Base-by-base conservation (phyloP, 2,329 filamentous ascomycete species). In the Scleromitrula shiraiana region DNA sequence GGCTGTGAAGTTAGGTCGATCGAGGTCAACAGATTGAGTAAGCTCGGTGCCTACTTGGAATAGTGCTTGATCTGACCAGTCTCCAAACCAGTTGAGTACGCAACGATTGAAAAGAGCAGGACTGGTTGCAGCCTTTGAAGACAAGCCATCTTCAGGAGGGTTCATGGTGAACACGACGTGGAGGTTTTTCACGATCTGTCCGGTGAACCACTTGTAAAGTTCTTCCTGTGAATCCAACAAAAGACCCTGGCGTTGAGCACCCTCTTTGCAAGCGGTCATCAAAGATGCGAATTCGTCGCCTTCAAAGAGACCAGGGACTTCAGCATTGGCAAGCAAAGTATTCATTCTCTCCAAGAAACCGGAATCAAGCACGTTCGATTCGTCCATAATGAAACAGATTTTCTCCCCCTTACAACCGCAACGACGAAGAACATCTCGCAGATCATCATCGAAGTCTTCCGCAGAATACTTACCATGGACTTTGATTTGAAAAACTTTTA, bases 81-180 rank as follows among this genome's bases (percentile, higher is more conserved):
- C 93, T 56, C 93, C 93, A 65, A 98, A 96, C 93, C 93, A 99
- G 70, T 99, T 98, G 59, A 99, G 83, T 41, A 99, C 93, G 64
- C 93, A 99, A 76, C 93, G 85, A 73, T 99, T 99, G 83, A 99
- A 99, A 62, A 99, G 71, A 33, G 93, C 93, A 51, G 93, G 93
- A 77, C 89, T 96, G 3, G 94, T 98, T 23, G 93, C 94, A 49
- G 93, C 93, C 72, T 96, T 97, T 26, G 89, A 95, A 2, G 88
- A 93, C 7, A 99, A 72, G 0, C 93, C 91, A 59, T 93, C 93
- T 63, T 96, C 88, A 0, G 93, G 94, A 12, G 93, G 93, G 67
- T 99, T 99, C 93, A 99, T 99, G 3, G 93, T 99, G 67, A 99
- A 98, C 19, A 99, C 93, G 40, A 99, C 93, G 62, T 99, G 93